Evolutionary conservation across 805 yeast genomes (phyloP), one percentile per base, ranked within the genome.

Genomic region (Ogataea allantospora): DNA sequence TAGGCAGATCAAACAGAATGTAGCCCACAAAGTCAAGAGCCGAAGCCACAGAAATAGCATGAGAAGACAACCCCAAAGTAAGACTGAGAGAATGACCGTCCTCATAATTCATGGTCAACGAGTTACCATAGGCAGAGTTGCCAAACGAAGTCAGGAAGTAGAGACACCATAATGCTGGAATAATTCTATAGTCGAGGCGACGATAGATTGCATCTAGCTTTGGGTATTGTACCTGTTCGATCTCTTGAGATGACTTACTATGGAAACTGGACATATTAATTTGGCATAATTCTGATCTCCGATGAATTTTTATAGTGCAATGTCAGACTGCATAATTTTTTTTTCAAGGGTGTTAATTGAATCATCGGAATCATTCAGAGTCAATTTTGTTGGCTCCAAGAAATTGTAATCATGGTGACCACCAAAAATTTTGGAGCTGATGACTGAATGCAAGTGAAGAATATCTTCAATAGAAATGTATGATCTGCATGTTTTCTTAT

Each of bases 21-120:
- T 76, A 85, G 5, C 89, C 95, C 12, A 87, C 95, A 51, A 77
- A 85, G 66, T 83, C 81, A 27, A 87, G 67, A 0, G 95, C 93
- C 14, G 84, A 78, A 2, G 95, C 95, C 2, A 82, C 75, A 2
- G 89, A 76, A 1, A 74, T 71, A 46, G 84, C 75, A 37, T 80
- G 77, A 2, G 78, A 14, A 1, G 71, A 67, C 40, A 84, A 66
- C 0, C 65, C 48, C 21, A 86, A 68, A 7, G 74, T 57, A 44
- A 71, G 77, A 1, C 53, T 51, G 40, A 85, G 60, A 0, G 93
- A 82, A 50, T 86, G 88, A 7, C 78, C 78, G 21, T 57, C 61
- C 17, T 65, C 71, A 21, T 57, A 52, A 62, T 86, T 86, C 95
- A 86, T 86, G 6, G 95, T 86, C 42, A 86, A 67, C 0, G 95